These are phyloP conservation scores for Flaveria trinervia DNA, from an alignment of 129 eudicot genomes.

Conservation along the genomic window DNA sequence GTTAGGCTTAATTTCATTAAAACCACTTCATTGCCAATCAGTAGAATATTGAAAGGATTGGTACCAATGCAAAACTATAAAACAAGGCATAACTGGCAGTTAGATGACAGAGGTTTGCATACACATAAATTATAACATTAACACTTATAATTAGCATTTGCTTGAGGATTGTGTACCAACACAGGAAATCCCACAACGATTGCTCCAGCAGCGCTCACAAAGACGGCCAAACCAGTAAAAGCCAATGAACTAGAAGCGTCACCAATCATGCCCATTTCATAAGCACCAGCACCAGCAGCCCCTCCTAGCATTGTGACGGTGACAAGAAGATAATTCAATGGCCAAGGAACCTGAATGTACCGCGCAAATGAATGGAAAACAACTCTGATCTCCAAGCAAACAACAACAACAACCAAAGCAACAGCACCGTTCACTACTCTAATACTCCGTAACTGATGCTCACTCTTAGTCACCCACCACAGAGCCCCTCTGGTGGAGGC, in stretches of 20 bases:
- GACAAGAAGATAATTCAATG: constrained; percentile 78
- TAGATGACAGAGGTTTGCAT: constrained; percentile 10
- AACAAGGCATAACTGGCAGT: constrained; percentile 9
- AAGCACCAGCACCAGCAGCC: constrained; percentile 84
- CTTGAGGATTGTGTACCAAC: constrained; percentile 53
- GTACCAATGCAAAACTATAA: not conserved
- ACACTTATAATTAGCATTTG: not conserved
- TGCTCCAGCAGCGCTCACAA: constrained; percentile 93
- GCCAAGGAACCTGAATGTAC: constrained; percentile 92
- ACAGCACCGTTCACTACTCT: constrained; percentile 82
- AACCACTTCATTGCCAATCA: constrained; percentile 1
- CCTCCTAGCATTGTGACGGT: constrained; percentile 94
- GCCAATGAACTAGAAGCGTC: constrained; percentile 75
- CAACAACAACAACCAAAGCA: constrained; percentile 73
- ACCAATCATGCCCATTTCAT: constrained; percentile 82
- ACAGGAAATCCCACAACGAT: constrained; percentile 89
- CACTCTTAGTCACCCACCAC: constrained; percentile 93
- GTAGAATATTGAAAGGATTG: not conserved
- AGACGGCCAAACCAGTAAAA: constrained; percentile 71
- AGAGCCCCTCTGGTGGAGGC: constrained; percentile 92
- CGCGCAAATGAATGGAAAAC: constrained; percentile 93
- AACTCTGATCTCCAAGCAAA: constrained; percentile 89
- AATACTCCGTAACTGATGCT: constrained; percentile 59
- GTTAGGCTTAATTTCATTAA: constrained; percentile 6
- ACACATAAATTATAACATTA: not conserved